Base-by-base conservation (phyloP, 2,329 filamentous ascomycete species). In the Fusarium ramigenum region DNA sequence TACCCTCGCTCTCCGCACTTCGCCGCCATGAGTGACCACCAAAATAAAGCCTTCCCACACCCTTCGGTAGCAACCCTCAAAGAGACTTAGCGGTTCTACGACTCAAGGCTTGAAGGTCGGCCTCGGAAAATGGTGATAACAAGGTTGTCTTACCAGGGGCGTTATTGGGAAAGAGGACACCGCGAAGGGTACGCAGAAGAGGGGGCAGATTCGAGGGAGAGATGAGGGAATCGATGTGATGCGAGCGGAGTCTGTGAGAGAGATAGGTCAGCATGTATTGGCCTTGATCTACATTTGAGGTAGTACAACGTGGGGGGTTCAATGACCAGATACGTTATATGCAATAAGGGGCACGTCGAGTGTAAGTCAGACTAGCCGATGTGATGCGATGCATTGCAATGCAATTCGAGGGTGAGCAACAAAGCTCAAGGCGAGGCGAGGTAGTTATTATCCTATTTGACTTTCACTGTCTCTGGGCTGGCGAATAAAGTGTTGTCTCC, bases 131-230 rank as follows among this genome's bases (percentile, higher is more conserved):
- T 66, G 91, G 90, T 58, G 92, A 87, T 59, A 87, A 83, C 74
- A 91, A 84, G 67, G 88, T 87, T 76, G 91, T 85, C 73, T 90
- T 88, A 66, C 91, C 92, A 70, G 92, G 91, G 77, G 89, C 87
- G 82, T 97, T 97, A 83, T 94, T 93, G 75, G 96, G 96, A 81
- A 98, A 98, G 63, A 98, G 85, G 69, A 93, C 89, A 77, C 89
- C 90, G 80, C 96, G 93, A 78, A 93, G 87, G 75, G 90, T 88
- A 80, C 90, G 89, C 77, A 96, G 88, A 75, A 93, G 82, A 79
- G 86, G 86, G 80, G 93, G 90, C 63, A 95, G 85, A 75, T 89
- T 86, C 70, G 87, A 86, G 75, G 91, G 86, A 83, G 91, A 88
- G 70, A 94, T 85, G 69, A 93, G 80, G 79, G 83, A 83, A 72